Base-by-base conservation (phyloP, 768 basidiomycete genomes). In the Mrakia hoshinonis region DNA sequence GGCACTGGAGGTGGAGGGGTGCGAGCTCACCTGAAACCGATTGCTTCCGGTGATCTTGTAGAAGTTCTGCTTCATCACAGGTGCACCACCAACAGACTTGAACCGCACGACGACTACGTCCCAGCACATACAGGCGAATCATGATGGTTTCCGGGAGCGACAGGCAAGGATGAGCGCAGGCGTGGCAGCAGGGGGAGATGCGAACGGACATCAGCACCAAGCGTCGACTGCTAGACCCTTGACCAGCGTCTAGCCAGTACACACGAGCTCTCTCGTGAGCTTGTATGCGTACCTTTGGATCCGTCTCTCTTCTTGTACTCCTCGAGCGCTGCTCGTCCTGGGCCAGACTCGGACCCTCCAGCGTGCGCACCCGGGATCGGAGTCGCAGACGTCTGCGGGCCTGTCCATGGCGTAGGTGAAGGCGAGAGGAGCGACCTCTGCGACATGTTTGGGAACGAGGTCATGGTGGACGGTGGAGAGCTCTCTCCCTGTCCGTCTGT, bases 1-100 rank as follows among this genome's bases (percentile, higher is more conserved):
- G 3, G 24, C n/a, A 15, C 22, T 12, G 24, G 43, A 36, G 24
- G 38, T 46, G 46, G 62, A 64, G 29, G 46, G 46, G 60, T 26
- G 43, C 43, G 62, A 64, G 46, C 72, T 46, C 43, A 73, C 90
- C 79, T 96, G 92, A 76, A 97, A 99, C 67, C 89, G 85, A 79
- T 96, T 93, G 49, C 89, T 87, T 15, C 93, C 90, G 0, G 93
- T 92, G 77, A 97, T 94, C 83, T 94, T 95, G 86, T 92, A 97
- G 76, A 94, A 90, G 82, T 95, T 97, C 81, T 95, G 91, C 81
- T 90, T 94, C 94, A 99, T 96, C 76, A 99, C 93, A 0, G 95
- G 95, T 0, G 94, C 95, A 76, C 95, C 94, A 58, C 95, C 95
- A 12, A 96, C 90, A 2, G 95, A 93, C 79, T 94, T 94, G 85